These are phyloP conservation scores for Tetrapisispora nanseiensis DNA, from an alignment of 805 yeast genomes.

Conservation along the genomic window DNA sequence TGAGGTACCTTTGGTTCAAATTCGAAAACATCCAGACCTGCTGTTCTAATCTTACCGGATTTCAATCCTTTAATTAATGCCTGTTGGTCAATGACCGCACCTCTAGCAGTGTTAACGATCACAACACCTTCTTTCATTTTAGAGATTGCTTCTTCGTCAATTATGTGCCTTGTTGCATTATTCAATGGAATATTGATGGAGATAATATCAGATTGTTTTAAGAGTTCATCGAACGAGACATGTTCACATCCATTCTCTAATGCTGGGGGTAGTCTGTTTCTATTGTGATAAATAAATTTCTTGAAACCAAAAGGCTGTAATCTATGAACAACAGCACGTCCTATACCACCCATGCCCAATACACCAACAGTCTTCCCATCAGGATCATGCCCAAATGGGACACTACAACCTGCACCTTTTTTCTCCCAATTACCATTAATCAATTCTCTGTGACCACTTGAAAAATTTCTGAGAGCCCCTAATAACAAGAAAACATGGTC, in stretches of 20 bases:
- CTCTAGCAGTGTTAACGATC: constrained; percentile 77
- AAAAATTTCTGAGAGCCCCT: constrained; percentile 61
- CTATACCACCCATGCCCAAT: constrained; percentile 85
- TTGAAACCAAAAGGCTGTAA: constrained; percentile 68
- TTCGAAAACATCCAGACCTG: constrained; percentile 71
- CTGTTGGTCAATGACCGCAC: constrained; percentile 65
- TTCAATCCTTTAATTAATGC: constrained; percentile 48
- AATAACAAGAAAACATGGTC: constrained; percentile 55
- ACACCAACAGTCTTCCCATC: constrained; percentile 69
- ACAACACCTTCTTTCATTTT: constrained; percentile 75
- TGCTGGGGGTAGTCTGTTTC: constrained; percentile 47
- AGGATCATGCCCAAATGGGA: constrained; percentile 62
- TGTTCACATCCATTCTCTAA: constrained; percentile 63
- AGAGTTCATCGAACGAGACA: constrained; percentile 59
- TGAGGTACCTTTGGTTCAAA: constrained; percentile 61
- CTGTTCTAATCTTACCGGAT: constrained; percentile 54
- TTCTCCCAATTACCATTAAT: constrained; percentile 54
- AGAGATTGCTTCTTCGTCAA: constrained; percentile 48
- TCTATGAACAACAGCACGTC: constrained; percentile 66
- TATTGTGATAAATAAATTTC: constrained; percentile 63
- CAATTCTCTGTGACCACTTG: constrained; percentile 44
- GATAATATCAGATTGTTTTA: constrained; percentile 55
- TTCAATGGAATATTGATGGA: constrained; percentile 74
- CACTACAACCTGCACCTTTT: constrained; percentile 48
- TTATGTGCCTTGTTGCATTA: constrained; percentile 55